A percentile compares a stretch with the other conserved stretches of the same genome.
phyloP scores from a whole-genome alignment of 192 early-diverging fungal genomes.

The Entrophospora sp. region DNA sequence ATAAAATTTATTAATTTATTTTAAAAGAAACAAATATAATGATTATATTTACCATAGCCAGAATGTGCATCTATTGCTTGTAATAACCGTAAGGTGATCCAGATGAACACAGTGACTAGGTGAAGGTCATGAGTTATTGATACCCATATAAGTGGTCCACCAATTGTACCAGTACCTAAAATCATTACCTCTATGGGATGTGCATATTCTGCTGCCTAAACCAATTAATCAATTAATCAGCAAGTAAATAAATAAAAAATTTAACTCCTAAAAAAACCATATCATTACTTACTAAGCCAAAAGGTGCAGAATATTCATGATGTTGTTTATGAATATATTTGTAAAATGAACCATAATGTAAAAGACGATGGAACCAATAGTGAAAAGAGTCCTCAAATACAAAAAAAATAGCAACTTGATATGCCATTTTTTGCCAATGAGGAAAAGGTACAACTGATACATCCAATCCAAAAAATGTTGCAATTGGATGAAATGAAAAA shows the following conservation, averaged over 20 bases:
- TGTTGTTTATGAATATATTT: slow-evolving; percentile 90
- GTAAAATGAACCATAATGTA: slow-evolving; percentile 85
- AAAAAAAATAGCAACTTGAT: slow-evolving; percentile 69
- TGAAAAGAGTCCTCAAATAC: slow-evolving; percentile 85
- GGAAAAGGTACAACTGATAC: slow-evolving; percentile 80
- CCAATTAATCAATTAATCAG: not conserved
- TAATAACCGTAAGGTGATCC: slow-evolving; percentile 74
- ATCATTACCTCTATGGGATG: slow-evolving; percentile 80
- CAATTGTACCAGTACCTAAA: slow-evolving; percentile 78
- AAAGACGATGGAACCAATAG: slow-evolving; percentile 81
- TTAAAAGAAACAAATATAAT: not conserved
- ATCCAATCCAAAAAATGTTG: slow-evolving; percentile 74
- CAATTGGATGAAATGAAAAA: slow-evolving; percentile 78
- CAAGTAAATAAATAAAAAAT: not conserved
- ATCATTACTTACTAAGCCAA: slow-evolving; percentile 49
- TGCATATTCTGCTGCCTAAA: slow-evolving; percentile 74
- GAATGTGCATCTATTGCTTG: slow-evolving; percentile 86
- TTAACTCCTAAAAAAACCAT: not conserved
- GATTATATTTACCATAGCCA: slow-evolving; percentile 51
- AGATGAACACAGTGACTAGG: slow-evolving; percentile 72
- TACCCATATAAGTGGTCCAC: slow-evolving; percentile 69
- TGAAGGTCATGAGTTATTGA: slow-evolving; percentile 60
- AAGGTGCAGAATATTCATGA: slow-evolving; percentile 85
- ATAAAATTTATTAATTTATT: not conserved
- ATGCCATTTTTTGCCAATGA: slow-evolving; percentile 48